Percentiles rank a stretch among this genome's conserved stretches.
Conservation (phyloP, 1,284 basidiomycete species). For the Rhodotorula sp. region DNA sequence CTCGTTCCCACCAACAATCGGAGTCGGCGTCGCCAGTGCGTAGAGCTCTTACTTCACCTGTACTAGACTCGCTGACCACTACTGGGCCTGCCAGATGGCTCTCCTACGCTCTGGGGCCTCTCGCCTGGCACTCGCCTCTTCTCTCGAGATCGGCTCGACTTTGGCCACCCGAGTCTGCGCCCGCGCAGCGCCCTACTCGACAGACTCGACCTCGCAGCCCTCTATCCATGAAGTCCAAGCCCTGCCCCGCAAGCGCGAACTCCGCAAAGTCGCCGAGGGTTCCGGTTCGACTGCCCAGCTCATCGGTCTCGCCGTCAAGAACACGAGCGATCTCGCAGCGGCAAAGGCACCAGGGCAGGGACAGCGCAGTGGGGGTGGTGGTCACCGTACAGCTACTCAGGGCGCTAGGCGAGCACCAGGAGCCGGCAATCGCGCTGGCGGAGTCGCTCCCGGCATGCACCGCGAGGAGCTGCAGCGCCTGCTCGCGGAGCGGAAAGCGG, state of each 20-base stretch:
- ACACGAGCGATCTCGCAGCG: conserved; percentile 5
- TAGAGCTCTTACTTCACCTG: not conserved
- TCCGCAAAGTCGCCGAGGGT: conserved; percentile 22
- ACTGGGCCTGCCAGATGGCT: not conserved
- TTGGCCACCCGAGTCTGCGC: not conserved
- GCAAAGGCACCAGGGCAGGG: too few relatives aligned
- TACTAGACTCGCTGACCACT: not conserved
- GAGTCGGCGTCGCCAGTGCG: not conserved
- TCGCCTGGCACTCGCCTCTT: not conserved
- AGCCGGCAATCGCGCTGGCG: too few relatives aligned
- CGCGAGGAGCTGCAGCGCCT: conserved; percentile 5
- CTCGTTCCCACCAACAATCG: not conserved
- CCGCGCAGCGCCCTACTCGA: not conserved
- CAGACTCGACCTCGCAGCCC: not conserved
- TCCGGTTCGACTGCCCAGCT: conserved; percentile 20
- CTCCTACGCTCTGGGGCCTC: conserved; percentile 3
- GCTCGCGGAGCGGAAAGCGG: conserved; percentile 3
- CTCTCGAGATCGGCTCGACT: conserved; percentile 11
- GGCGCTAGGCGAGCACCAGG: not conserved
- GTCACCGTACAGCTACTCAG: not conserved
- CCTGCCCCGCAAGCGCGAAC: conserved; percentile 10
- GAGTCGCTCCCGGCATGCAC: conserved; percentile 5
- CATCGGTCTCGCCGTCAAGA: conserved; percentile 22
- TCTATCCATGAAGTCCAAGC: conserved; percentile 7
- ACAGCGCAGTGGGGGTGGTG: too few relatives aligned